A percentile compares a stretch with the other conserved stretches of the same genome.
phyloP scores from a whole-genome alignment of 2,329 filamentous ascomycete genomes.

The Ophiosphaerella herpotricha region DNA sequence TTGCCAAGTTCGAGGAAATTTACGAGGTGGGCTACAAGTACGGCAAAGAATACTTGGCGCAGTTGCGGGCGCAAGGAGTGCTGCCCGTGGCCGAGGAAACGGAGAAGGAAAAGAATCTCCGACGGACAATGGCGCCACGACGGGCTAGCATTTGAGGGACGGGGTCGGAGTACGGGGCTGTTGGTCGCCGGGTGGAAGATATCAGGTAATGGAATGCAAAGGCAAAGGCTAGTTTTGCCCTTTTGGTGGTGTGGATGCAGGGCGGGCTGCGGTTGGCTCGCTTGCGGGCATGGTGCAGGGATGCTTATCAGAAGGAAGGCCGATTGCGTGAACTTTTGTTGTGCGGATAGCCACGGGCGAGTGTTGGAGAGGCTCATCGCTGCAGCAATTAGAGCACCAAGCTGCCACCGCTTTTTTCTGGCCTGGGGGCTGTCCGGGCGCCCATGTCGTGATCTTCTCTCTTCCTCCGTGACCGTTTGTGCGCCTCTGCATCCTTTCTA shows the following conservation, averaged over 20 bases:
- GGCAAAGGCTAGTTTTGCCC: conserved; percentile 19
- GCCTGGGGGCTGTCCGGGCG: background rate
- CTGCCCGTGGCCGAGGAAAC: conserved; percentile 63
- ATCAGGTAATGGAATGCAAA: conserved; percentile 24
- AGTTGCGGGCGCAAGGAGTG: conserved; percentile 77
- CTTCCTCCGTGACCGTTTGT: background rate
- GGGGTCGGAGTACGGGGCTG: conserved; percentile 11
- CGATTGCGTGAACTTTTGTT: background rate
- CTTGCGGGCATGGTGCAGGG: conserved; percentile 4
- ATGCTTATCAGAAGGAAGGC: conserved; percentile 15
- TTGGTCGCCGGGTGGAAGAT: conserved; percentile 5
- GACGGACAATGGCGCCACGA: conserved; percentile 58
- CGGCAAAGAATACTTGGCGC: conserved; percentile 77
- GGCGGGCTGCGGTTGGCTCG: conserved; percentile 18
- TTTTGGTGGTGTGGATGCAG: conserved; percentile 17
- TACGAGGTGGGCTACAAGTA: conserved; percentile 87
- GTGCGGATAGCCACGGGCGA: conserved; percentile 23
- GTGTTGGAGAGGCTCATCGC: background rate
- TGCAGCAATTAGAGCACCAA: background rate
- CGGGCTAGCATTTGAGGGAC: conserved; percentile 50
- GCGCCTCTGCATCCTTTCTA: background rate
- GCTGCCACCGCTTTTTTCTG: conserved; percentile 2
- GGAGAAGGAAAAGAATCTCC: conserved; percentile 56
- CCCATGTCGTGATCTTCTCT: conserved; percentile 5
- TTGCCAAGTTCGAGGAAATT: conserved; percentile 97